A percentile compares a stretch with the other conserved stretches of the same genome.
These are phyloP conservation scores for Candida labiduridarum DNA, from an alignment of 1,139 yeast species.

Conservation along the genomic window DNA sequence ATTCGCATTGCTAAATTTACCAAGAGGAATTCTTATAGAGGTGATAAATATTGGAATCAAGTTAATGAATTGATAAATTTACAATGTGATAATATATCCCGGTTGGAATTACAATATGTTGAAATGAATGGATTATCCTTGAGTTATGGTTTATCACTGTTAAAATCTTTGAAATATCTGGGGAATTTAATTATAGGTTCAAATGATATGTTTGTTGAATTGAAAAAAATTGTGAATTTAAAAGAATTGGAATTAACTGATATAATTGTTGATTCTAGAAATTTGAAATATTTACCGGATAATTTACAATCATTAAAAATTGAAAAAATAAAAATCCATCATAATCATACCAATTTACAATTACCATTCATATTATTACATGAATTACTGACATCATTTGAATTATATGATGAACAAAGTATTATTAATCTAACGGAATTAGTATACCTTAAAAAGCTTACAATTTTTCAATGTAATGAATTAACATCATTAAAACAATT, in stretches of 20 bases:
- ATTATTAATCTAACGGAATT: not conserved
- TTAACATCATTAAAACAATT: slow-evolving; percentile 4
- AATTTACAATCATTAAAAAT: not conserved
- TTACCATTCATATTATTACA: not conserved
- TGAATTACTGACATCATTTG: slow-evolving; percentile 6
- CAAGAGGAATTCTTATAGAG: not conserved
- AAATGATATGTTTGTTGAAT: not conserved
- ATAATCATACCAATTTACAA: not conserved
- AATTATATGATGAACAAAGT: not conserved
- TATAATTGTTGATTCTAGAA: not conserved
- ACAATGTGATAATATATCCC: not conserved
- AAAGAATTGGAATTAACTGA: not conserved
- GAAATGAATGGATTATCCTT: not conserved
- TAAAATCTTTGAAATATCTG: not conserved
- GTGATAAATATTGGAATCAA: not conserved
- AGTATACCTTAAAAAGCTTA: not conserved
- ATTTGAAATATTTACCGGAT: not conserved
- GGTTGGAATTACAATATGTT: not conserved
- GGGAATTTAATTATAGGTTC: not conserved
- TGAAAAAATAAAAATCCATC: not conserved
- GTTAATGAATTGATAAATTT: not conserved
- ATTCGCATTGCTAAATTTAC: not conserved
- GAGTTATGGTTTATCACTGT: not conserved
- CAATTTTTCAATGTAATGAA: slow-evolving; percentile 5
- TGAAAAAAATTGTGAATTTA: not conserved